Base-by-base conservation (phyloP, 345 rosid genomes). In the Citrus medica region DNA sequence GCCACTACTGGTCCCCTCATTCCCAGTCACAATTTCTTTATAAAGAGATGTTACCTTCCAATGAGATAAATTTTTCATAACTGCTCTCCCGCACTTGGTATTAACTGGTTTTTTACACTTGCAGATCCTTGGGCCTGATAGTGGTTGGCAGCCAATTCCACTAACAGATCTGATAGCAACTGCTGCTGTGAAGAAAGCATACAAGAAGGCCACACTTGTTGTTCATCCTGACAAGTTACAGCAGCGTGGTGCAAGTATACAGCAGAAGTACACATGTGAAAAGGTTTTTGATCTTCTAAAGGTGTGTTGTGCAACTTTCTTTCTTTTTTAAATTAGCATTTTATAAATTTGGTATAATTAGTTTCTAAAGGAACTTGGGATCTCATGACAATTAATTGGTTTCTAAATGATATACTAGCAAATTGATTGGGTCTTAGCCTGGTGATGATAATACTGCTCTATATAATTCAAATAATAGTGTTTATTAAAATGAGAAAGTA, bases 161-260 rank as follows among this genome's bases (percentile, higher is more conserved):
- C 88, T 92, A 73, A 93, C 97, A 5, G 98, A 95, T 76, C 87
- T 95, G 13, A 84, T 92, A 53, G 76, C 95, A 46, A 75, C 87
- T 1, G 80, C 91, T 64, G 91, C 98, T 22, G 97, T 95, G 66
- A 95, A 91, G 87, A 95, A 95, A 85, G 93, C 98, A 17, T 95
- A 95, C 82, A 81, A 93, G 60, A 95, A 90, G 84, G 98, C 99
- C 78, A 95, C 97, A 13, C 94, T 95, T 22, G 86, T 79, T 53
- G 97, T 95, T 83, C 99, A 95, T 79, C 98, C 98, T 1, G 99
- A 95, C 82, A 93, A 95, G 86, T 83, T 93, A 84, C 99, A 95
- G 86, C 99, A 93, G 83, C 90, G 99, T 10, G 99, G 99, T 19
- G 99, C 99, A 37, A 92, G 88, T 80, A 91, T 91, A 69, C 94